Base-by-base conservation (phyloP, 169 alveolate species). In the Eimeria sp. region DNA sequence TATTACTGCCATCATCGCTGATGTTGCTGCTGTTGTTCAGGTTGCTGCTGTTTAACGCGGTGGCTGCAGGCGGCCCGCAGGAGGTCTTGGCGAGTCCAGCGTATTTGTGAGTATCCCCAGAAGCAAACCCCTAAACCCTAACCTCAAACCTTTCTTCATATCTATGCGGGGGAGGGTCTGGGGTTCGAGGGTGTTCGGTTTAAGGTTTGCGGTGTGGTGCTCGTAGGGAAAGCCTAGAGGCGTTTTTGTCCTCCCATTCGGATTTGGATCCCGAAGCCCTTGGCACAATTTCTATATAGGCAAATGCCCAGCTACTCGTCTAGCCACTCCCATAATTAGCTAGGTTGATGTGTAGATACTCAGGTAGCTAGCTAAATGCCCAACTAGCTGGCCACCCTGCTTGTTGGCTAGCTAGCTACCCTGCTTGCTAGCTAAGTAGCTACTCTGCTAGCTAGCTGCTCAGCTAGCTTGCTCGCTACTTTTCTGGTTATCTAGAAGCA, bases 1-100 rank as follows among this genome's bases (percentile, higher is more conserved):
- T 47, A 67, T 22, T 78, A 67, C 67, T 78, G 89, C 43, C n/a
- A 18, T 4, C 30, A 40, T 22, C 40, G 70, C 65, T 49, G 70
- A 30, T 78, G 61, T 16, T 78, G 89, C 67, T 78, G 89, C 70
- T 47, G 65, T 67, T 49, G 70, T 51, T 78, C 89, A 78, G 89
- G 89, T 78, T 78, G 89, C 61, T 78, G 89, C 65, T 78, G 20
- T 78, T 16, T 51, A 78, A 78, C 57, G 89, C 89, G 25, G 49
- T 78, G 89, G 89, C 89, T 20, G 89, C 89, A 18, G 89, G 65
- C 49, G 89, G 89, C 70, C 65, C 89, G 49, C 89, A 45, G 63
- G 10, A 45, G 10, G 43, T 78, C 57, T n/a, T 78, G 40, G 47
- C 16, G 22, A 47, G 49, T 43, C 43, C 45, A 7, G 89, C 22